Evolutionary conservation across 2,329 filamentous ascomycete genomes (phyloP), one percentile per base, ranked within the genome.

Genomic region (Coniella vitis): DNA sequence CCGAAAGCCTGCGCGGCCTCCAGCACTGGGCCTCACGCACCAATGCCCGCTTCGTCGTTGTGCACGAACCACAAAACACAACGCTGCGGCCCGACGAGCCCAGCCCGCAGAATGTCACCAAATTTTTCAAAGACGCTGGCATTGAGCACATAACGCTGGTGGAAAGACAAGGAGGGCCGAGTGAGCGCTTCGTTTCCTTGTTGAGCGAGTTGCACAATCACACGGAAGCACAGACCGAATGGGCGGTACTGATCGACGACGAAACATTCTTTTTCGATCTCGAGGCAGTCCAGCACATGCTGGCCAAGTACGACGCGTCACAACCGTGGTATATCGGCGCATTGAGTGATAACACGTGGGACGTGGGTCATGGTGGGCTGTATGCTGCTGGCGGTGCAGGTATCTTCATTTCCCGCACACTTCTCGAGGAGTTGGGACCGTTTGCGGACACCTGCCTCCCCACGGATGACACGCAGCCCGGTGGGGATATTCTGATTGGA

Each of bases 221-320:
- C 32, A 32, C 52, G 32, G 45, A 49, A 39, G 29, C 38, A 10
- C 37, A 44, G 45, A 68, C 68, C 1, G 58, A 61, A 22, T 72
- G 69, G 69, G 63, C 61, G 4, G 65, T 62, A 34, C 56, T 71
- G 43, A 69, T 71, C 44, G 69, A 72, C 48, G 69, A 72, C 47
- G 69, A 72, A 48, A 72, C 69, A 1, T 71, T 72, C 52, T 72
- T 71, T 59, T 56, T 62, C 14, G 69, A 67, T 31, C 67, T 72
- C 59, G 31, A 62, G 10, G 59, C 58, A 9, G 53, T 72, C 8
- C 57, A 68, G 13, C 56, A 63, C 16, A 64, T 64, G 37, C 58
- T 71, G 14, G 54, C 48, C 16, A 55, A 62, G 32, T 70, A 70
- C 54, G 66, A 71, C 49, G 55, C 66, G 40, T 58, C 60, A 1